Conservation (phyloP, 495 filamentous ascomycete genomes). For the Viridothelium virens region DNA sequence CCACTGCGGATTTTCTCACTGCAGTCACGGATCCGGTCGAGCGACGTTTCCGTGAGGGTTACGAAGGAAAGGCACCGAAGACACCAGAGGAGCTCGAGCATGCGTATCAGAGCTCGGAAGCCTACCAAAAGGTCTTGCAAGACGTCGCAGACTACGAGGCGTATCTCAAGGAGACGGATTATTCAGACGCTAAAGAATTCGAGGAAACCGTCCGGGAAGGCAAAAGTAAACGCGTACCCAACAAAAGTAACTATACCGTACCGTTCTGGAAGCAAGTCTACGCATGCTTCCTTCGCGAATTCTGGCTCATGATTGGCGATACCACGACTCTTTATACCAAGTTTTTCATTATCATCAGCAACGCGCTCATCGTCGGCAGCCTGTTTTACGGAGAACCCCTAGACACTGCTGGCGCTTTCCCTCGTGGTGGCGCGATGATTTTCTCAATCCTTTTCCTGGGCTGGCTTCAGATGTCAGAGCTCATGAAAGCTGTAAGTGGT, state of each 20-base stretch:
- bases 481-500: slow-evolving; percentile 60
- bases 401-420: slow-evolving; percentile 60
- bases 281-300: slow-evolving; percentile 65
- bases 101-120: slow-evolving; percentile 47
- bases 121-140: slow-evolving; percentile 46
- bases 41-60: slow-evolving; percentile 55
- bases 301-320: slow-evolving; percentile 69
- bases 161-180: slow-evolving; percentile 50
- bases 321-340: slow-evolving; percentile 66
- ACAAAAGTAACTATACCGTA: slow-evolving; percentile 64
- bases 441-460: slow-evolving; percentile 70
- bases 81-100: slow-evolving; percentile 56
- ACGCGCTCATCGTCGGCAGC: slow-evolving; percentile 66
- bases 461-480: slow-evolving; percentile 64
- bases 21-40: slow-evolving; percentile 69
- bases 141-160: slow-evolving; percentile 56
- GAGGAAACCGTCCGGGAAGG: slow-evolving; percentile 59
- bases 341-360: slow-evolving; percentile 66
- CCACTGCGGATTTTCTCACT: slow-evolving; percentile 68
- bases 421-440: slow-evolving; percentile 60
- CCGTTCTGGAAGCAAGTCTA: slow-evolving; percentile 59
- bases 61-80: slow-evolving; percentile 54
- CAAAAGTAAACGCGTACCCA: slow-evolving; percentile 59
- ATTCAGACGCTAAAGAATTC: slow-evolving; percentile 60
- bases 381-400: slow-evolving; percentile 61